Conservation (phyloP, 1,284 basidiomycete species). For the Mycosarcoma mackinlayi region DNA sequence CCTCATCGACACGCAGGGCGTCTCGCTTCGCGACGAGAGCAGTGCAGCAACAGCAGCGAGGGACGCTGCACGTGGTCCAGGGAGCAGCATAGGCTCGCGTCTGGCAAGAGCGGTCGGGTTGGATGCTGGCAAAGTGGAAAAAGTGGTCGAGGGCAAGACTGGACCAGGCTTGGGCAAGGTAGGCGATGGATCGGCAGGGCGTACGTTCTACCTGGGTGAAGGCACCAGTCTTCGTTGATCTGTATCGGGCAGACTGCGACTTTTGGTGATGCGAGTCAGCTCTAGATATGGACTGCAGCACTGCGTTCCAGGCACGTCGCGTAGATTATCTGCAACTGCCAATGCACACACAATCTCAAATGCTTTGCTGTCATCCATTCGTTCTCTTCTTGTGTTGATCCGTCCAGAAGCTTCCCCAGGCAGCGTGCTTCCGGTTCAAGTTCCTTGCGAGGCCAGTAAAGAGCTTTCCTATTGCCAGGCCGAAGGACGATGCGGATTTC, state of each 20-base stretch:
- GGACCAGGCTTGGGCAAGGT: conserved; percentile 38
- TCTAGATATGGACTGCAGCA: no score
- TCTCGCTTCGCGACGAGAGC: conserved; percentile 33
- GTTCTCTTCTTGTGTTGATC: no score
- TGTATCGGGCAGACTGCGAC: neutral
- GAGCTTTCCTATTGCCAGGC: no score
- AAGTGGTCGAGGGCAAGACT: conserved; percentile 38
- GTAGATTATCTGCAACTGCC: neutral
- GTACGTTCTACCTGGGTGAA: conserved; percentile 47
- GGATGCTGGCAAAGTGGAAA: conserved; percentile 35
- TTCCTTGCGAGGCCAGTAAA: no score
- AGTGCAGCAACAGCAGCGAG: conserved; percentile 4
- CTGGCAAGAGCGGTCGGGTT: conserved; percentile 30
- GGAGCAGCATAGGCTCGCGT: conserved; percentile 38
- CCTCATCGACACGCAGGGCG: conserved; percentile 46
- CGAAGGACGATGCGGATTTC: no score
- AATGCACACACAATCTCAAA: neutral
- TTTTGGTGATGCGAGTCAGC: no score
- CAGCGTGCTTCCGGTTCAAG: no score
- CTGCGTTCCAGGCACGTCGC: neutral
- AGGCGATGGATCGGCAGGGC: conserved; percentile 26
- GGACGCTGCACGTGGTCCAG: conserved; percentile 21
- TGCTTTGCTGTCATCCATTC: no score
- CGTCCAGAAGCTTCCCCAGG: no score
- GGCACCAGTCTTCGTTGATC: conserved; percentile 46